A percentile compares a stretch with the other conserved stretches of the same genome.
Conservation (phyloP, 257 asterid genomes). For the Solanum chmielewskii region DNA sequence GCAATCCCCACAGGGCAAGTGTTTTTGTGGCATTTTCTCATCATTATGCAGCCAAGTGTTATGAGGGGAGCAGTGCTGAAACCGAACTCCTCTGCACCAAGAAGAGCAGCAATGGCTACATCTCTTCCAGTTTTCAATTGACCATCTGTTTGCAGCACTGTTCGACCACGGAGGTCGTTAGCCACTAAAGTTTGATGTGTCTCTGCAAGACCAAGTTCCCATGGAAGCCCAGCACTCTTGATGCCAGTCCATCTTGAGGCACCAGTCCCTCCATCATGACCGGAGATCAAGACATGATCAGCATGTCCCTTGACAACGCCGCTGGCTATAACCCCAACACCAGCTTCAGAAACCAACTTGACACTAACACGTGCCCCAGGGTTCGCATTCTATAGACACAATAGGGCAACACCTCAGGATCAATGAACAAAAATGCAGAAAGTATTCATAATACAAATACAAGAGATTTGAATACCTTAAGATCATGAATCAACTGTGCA, state of each 20-base stretch:
- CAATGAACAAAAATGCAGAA: not conserved
- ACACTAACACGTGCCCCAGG: constrained; percentile 97
- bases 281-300: constrained; percentile 91
- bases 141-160: constrained; percentile 92
- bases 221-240: constrained; percentile 97
- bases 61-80: constrained; percentile 99
- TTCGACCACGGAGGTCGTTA: constrained; percentile 95
- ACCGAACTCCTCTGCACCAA: constrained; percentile 99
- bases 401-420: not conserved
- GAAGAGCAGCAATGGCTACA: constrained; percentile 94
- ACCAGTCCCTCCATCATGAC: constrained; percentile 99
- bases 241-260: constrained; percentile 99
- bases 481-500: constrained; percentile 95
- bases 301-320: constrained; percentile 99
- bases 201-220: constrained; percentile 99
- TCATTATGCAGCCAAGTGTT: constrained; percentile 96
- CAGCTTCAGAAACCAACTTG: constrained; percentile 98
- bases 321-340: constrained; percentile 97
- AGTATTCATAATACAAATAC: not conserved
- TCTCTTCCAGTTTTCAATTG: constrained; percentile 97
- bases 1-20: constrained; percentile 99
- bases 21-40: constrained; percentile 97
- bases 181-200: constrained; percentile 99
- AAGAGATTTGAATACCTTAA: constrained; percentile 45
- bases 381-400: constrained; percentile 63